phyloP scores from a whole-genome alignment of 2,329 filamentous ascomycete species.

The Botryotinia narcissicola region DNA sequence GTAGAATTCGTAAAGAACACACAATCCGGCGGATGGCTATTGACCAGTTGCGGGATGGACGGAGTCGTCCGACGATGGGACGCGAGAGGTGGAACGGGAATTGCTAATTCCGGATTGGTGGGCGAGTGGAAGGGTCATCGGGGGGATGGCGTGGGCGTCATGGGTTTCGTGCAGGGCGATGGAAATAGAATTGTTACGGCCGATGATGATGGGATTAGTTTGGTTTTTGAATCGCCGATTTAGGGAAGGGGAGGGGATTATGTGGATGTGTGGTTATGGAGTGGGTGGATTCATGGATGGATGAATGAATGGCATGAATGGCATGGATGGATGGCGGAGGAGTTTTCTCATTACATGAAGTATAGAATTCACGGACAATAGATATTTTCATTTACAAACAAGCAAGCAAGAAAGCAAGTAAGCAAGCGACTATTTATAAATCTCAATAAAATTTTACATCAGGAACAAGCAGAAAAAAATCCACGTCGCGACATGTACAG shows the following conservation, averaged over 20 bases:
- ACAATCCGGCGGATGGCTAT: conserved; percentile 57
- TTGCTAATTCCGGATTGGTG: conserved; percentile 66
- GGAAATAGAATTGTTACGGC: conserved; percentile 80
- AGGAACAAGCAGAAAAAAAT: not conserved
- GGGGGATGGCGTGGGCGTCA: conserved; percentile 77
- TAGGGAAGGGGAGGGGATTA: not conserved
- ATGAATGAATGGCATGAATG: not conserved
- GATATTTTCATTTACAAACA: not conserved
- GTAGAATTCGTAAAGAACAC: conserved; percentile 73
- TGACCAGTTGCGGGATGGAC: conserved; percentile 90
- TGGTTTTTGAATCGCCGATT: conserved; percentile 59
- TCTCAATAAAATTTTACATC: not conserved
- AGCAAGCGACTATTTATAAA: not conserved
- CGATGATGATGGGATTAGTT: conserved; percentile 75
- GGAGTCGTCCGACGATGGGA: conserved; percentile 91
- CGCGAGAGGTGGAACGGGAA: conserved; percentile 63
- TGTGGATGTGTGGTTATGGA: not conserved
- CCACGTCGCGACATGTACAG: too few species aligned
- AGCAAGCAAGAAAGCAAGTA: not conserved
- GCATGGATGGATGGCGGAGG: not conserved
- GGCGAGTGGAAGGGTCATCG: conserved; percentile 91
- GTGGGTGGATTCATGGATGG: too few species aligned
- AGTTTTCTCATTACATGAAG: not conserved
- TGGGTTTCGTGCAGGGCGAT: conserved; percentile 85
- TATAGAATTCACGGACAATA: not conserved